These are phyloP conservation scores for Plenodomus biglobosus DNA, from an alignment of 2,329 filamentous ascomycete species.

Conservation along the genomic window DNA sequence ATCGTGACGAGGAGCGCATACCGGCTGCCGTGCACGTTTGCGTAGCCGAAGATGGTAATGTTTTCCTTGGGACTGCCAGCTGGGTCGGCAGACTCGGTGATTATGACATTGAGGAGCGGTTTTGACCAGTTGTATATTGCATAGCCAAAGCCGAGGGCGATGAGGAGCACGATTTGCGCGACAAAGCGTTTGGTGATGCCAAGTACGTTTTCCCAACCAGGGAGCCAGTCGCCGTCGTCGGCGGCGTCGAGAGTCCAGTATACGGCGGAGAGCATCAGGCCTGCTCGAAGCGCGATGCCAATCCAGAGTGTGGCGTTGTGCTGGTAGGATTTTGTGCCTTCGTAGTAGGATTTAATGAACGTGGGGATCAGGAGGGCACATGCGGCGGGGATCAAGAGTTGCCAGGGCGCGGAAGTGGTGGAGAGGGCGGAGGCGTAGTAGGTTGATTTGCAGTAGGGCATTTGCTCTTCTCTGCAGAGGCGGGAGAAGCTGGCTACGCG, in stretches of 20 bases:
- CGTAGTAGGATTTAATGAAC: constrained; percentile 77
- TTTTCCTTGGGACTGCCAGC: constrained; percentile 41
- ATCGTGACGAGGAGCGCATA: constrained; percentile 84
- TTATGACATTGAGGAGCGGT: constrained; percentile 75
- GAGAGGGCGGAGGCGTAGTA: constrained; percentile 92
- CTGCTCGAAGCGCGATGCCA: constrained; percentile 73
- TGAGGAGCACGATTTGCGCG: constrained; percentile 76
- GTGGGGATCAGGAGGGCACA: constrained; percentile 71
- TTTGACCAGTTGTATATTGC: constrained; percentile 84
- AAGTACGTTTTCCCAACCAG: constrained; percentile 53
- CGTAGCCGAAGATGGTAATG: constrained; percentile 84
- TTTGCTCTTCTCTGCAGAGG: constrained; percentile 95
- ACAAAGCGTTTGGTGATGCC: constrained; percentile 76
- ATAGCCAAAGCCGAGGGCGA: constrained; percentile 81
- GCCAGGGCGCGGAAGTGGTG: constrained; percentile 90
- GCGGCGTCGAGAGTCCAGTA: constrained; percentile 92
- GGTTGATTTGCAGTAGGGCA: constrained; percentile 93
- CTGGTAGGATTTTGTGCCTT: constrained; percentile 81
- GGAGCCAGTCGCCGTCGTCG: constrained; percentile 81
- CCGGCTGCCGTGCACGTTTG: constrained; percentile 87
- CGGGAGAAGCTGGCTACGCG: constrained; percentile 84
- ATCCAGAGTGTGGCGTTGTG: constrained; percentile 85
- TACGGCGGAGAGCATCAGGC: constrained; percentile 71
- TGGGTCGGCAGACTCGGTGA: constrained; percentile 24
- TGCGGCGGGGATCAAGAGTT: constrained; percentile 77